Base-by-base conservation (phyloP, 2,329 filamentous ascomycete species). In the Fusarium agapanthi region DNA sequence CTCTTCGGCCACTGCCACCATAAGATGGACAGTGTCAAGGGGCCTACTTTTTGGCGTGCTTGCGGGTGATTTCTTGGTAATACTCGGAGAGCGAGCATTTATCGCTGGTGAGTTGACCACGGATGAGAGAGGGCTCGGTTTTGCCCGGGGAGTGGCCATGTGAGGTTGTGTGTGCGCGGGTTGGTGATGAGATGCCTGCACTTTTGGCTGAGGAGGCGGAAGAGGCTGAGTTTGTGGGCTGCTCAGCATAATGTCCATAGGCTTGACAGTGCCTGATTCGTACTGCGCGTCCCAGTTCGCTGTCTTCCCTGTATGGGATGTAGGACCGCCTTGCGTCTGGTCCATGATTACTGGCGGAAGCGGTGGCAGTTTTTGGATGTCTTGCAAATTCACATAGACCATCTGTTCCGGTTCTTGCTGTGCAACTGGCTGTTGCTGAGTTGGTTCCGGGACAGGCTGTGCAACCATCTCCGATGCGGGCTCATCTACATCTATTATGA, bases 1-100 rank as follows among this genome's bases (percentile, higher is more conserved):
- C 73, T 95, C 92, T 75, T 95, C 92, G 6, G 92, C 92, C 20
- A 94, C 85, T n/a, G 88, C 88, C 13, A 94, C 84, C 64, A 95
- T 84, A 14, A 95, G 83, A 5, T 90, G 84, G 6, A 88, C 83
- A 2, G 86, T 87, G 62, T 89, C 88, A 14, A 85, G 79, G 14
- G 85, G 84, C 8, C 82, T 79, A 13, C 81, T 78, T 69, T 84
- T 84, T 10, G 82, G 78, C 1, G 82, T 80, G 7, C 82, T 77
- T 12, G 83, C 83, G 5, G 85, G 84, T 4, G 84, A 85, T 56
- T 79, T 81, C 65, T 83, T 85, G 4, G 81, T 79, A 34, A 84
- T 81, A 66, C 81, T 82, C 3, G 83, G 82, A 6, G 83, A 85
- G 37, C 80, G 79, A 11, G 79, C 74, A 18, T 81, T 83, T 8